Base-by-base conservation (phyloP, 805 yeast genomes). In the Ogataea chonburiensis region DNA sequence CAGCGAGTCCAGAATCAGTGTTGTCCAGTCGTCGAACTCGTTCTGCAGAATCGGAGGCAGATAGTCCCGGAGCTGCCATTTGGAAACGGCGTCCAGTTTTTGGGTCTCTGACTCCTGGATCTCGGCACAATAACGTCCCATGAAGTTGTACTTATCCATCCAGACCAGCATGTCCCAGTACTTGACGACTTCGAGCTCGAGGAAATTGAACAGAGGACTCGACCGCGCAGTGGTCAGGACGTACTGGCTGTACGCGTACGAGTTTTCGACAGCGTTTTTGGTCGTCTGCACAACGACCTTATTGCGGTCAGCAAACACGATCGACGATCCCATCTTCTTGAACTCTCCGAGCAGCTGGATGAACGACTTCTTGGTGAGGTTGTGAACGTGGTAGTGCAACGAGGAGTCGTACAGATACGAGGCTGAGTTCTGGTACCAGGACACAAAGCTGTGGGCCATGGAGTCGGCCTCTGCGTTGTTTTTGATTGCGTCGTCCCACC, bases 131-230 rank as follows among this genome's bases (percentile, higher is more conserved):
- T 66, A 67, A 32, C 79, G 59, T 5, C 98, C 99, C 27, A 94
- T 84, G 59, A 71, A 88, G 54, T 93, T 93, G 51, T 75, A 77
- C 49, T 82, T 80, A 56, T 93, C 96, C 95, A 91, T 85, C 98
- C 97, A 94, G 2, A 93, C 64, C 45, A 93, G 64, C n/a, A 82
- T 53, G 57, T 93, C 97, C 98, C 98, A 93, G 55, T 86, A 88
- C 51, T 77, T 79, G 9, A 68, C 71, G 26, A 91, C 81, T 14
- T 66, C 63, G 46, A 93, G 61, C 48, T 89, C 97, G 47, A 93
- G 64, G 56, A 79, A 88, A 47, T 81, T 78, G 64, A 93, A 93
- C 46, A 88, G 61, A 0, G 95, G 91, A 49, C 80, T 84, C 0
- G 87, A 70, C 51, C 96, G 69, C 3, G 86, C 77, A 2, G 94